Conservation (phyloP, 176 grass and related monocot species). For the Bothriochloa decipiens region DNA sequence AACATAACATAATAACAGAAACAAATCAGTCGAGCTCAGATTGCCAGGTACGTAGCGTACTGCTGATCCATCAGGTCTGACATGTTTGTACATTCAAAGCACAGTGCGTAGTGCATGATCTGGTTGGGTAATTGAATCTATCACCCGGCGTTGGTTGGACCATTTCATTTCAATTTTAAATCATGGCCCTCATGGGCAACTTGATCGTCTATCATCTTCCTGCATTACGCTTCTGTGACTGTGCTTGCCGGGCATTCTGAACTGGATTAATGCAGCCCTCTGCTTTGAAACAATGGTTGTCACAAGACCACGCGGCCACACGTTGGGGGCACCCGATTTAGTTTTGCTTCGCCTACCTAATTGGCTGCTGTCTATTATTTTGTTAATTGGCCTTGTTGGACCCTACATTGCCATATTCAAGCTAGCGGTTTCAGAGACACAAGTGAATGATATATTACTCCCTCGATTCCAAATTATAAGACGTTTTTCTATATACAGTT, state of each 20-base stretch:
- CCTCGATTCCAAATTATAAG: too few relatives aligned
- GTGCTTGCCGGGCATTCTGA: background rate
- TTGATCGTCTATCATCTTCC: background rate
- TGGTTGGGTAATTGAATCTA: background rate
- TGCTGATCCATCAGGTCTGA: background rate
- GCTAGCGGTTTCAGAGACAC: too few relatives aligned
- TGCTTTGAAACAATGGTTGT: background rate
- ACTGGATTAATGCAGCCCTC: background rate
- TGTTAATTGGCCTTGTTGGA: too few relatives aligned
- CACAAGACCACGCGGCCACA: too few relatives aligned
- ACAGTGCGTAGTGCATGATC: background rate
- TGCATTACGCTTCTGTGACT: background rate
- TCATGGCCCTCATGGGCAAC: background rate
- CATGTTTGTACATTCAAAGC: background rate
- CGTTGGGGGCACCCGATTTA: too few relatives aligned
- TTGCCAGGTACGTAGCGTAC: background rate
- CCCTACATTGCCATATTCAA: too few relatives aligned
- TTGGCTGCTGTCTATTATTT: too few relatives aligned
- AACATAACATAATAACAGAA: background rate
- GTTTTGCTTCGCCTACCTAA: too few relatives aligned
- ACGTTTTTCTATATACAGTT: too few relatives aligned
- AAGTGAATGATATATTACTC: too few relatives aligned
- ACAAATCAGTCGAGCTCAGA: too few relatives aligned
- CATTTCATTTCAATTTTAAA: background rate
- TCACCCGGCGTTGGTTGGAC: background rate